Evolutionary conservation across 78 protist species (phyloP), one percentile per base, ranked within the genome.

Genomic region (Chrysochromulina tobinii): DNA sequence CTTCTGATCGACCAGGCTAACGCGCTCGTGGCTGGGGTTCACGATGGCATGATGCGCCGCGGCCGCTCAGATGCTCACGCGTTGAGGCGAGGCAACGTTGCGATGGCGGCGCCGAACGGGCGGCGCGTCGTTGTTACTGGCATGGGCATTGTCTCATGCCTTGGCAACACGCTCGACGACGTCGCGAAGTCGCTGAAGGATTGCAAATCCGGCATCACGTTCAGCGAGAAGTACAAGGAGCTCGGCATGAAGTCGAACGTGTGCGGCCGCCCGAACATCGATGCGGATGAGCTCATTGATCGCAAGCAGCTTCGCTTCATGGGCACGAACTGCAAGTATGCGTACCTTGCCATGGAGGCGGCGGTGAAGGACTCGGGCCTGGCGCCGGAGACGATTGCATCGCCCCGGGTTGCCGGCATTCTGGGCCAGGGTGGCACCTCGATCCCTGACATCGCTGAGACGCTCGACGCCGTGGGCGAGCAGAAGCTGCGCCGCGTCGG

Each of bases 381-480:
- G 27, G 1, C 51, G 58, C 83, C 83, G 18, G 48, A 75, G 87
- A 55, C 3, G 69, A 59, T 20, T 21, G 91, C 0, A 51, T 72
- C 59, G 68, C 69, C 67, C 51, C 61, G 91, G 6, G 8, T 68
- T 54, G 91, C 66, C 27, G 75, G 83, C n/a, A 88, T 88, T 68
- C 91, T 88, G 20, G 91, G 91, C 14, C 91, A 88, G 91, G 91
- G 91, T 7, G 91, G 91, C 61, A 88, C 91, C 38, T 88, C 91
- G 15, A 3, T 69, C 54, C 5, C 48, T 0, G 91, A 88, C 67
- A 21, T 88, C 55, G 7, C 5, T 9, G 91, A 88, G 84, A 88
- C 91, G 12, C 5, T 48, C 38, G 27, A 88, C 58, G 91, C 91
- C n/a, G 85, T 88, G 68, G 55, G 57, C 27, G 59, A 61, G 69